Percentiles rank a stretch among this genome's conserved stretches.
These are phyloP conservation scores for Umbelopsis vinacea DNA, from an alignment of 192 early-diverging fungal genomes.

Conservation along the genomic window DNA sequence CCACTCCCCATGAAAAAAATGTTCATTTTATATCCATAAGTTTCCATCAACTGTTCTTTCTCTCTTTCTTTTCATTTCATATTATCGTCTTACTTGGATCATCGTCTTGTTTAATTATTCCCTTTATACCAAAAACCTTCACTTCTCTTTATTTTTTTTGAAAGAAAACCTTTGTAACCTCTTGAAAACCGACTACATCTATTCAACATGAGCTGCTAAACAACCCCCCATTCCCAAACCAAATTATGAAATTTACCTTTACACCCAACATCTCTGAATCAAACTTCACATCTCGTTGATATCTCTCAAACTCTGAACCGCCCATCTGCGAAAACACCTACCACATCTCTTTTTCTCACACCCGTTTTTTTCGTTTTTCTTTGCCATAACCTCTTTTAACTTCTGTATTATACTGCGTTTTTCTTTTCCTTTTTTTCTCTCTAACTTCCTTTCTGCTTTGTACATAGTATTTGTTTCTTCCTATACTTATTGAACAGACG, in stretches of 20 bases:
- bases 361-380: neutral
- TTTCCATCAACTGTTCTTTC: neutral
- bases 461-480: conserved; percentile 20
- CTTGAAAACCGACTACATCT: neutral
- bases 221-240: neutral
- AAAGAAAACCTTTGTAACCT: neutral
- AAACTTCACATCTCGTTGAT: conserved; percentile 1
- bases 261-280: neutral
- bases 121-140: neutral
- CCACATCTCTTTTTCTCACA: neutral
- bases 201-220: conserved; percentile 24
- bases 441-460: neutral
- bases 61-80: neutral
- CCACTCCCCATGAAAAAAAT: conserved; percentile 16
- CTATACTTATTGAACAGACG: neutral
- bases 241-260: conserved; percentile 23
- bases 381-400: neutral
- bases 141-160: neutral
- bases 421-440: neutral
- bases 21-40: conserved; percentile 4
- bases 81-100: neutral
- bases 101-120: neutral
- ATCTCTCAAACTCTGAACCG: neutral
- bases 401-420: conserved; percentile 20
- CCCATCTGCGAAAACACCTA: neutral